Conservation (phyloP, 108 stramenopile species). For the Pseudonitzschia pungens region DNA sequence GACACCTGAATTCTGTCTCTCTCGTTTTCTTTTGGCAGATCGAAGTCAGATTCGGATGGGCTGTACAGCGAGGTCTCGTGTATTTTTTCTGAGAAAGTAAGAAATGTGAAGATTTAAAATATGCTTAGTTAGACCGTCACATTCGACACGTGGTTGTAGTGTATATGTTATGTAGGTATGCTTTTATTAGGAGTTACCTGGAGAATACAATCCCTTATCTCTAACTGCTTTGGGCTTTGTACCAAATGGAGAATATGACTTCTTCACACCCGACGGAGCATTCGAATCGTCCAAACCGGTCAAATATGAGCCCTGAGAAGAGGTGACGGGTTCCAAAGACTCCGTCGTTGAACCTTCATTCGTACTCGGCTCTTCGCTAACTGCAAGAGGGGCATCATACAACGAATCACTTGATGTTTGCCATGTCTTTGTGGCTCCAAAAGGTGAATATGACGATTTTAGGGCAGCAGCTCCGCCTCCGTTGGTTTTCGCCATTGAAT, state of each 20-base stretch:
- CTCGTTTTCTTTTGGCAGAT: not conserved
- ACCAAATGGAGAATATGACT: constrained; percentile 12
- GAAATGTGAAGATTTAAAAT: not conserved
- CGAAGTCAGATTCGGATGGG: not conserved
- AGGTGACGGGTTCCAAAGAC: not conserved
- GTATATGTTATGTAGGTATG: not conserved
- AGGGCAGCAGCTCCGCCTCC: not conserved
- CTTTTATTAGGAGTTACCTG: constrained; percentile 9
- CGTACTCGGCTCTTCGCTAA: not conserved
- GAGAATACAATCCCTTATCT: not conserved
- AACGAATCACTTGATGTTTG: not conserved
- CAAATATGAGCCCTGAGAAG: not conserved
- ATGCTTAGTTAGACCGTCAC: not conserved
- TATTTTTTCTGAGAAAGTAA: not conserved
- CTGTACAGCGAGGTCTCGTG: not conserved
- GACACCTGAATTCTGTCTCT: not conserved
- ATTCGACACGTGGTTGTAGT: not conserved
- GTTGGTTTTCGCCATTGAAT: not conserved
- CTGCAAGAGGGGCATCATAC: not conserved
- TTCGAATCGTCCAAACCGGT: constrained; percentile 3
- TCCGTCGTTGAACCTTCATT: not conserved
- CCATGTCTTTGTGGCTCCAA: not conserved
- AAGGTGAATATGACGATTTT: constrained; percentile 14
- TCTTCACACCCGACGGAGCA: not conserved
- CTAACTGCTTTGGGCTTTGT: constrained; percentile 6